Base-by-base conservation (phyloP, 495 filamentous ascomycete species). In the Pyronema domesticum region DNA sequence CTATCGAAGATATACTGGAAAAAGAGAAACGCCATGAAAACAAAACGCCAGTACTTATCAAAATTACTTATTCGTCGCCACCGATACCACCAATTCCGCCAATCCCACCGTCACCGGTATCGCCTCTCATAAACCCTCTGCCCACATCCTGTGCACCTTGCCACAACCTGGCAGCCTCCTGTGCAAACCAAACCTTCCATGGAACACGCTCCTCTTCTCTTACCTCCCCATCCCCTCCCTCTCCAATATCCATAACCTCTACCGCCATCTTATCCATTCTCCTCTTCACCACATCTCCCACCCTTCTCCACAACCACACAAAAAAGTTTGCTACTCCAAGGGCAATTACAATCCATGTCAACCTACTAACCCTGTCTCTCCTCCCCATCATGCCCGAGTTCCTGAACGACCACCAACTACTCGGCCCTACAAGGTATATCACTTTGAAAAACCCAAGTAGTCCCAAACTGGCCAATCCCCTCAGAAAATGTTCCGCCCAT, bases 361-460 rank as follows among this genome's bases (percentile, higher is more conserved):
- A 71, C 33, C 76, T 76, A 47, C 83, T 79, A 33, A 85, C 66
- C 37, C 88, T 75, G 59, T 84, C 83, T 56, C 87, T 74, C 70
- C 73, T 61, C 42, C 72, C 68, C 18, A 76, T 58, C 17, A 76
- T 47, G 7, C 74, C 70, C 17, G 71, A 70, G 14, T 63, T 71
- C 3, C 86, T 76, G 10, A 89, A 43, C 68, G 83, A 82, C 72
- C 75, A 81, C 80, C 80, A 87, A 44, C 82, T 74, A 71, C 78
- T 86, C 0, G 88, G 85, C 7, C 79, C 81, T 54, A 85, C 68
- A 15, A 79, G 76, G 49, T 88, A 74, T 17, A 94, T 69, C 34
- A 82, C 80, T 68, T 94, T 94, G 40, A 87, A 65, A 54, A 94
- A 86, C 0, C 91, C 87, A 42, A 95, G 67, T 5, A 98, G 63